A percentile compares a stretch with the other conserved stretches of the same genome.
Conservation (phyloP, 768 basidiomycete genomes). For the Leucocoprinus sp. region DNA sequence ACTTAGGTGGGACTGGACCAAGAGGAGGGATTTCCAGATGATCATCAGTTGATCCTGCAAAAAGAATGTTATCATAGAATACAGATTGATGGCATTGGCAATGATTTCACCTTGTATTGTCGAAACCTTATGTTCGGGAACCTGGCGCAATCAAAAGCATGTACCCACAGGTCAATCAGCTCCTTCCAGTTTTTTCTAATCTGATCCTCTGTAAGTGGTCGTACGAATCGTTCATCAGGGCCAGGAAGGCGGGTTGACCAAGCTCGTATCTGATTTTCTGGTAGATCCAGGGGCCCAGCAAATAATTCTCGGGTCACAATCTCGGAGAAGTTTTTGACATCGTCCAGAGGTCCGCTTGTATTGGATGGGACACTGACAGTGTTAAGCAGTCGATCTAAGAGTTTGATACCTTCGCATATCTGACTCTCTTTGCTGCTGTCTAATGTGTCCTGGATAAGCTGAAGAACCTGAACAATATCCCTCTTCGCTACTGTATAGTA, state of each 20-base stretch:
- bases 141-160: background rate
- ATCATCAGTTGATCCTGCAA: slow-evolving; percentile 30
- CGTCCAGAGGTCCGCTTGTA: background rate
- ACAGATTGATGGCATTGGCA: no score
- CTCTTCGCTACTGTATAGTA: background rate
- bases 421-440: slow-evolving; percentile 5
- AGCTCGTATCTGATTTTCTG: background rate
- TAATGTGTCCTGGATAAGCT: slow-evolving; percentile 11
- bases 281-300: slow-evolving; percentile 9
- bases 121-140: background rate
- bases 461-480: slow-evolving; percentile 6
- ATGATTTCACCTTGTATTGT: background rate
- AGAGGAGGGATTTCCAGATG: slow-evolving; percentile 51
- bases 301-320: slow-evolving; percentile 7
- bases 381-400: slow-evolving; percentile 9
- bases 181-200: slow-evolving; percentile 14
- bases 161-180: slow-evolving; percentile 10
- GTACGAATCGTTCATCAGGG: slow-evolving; percentile 3
- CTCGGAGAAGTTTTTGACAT: background rate
- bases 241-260: slow-evolving; percentile 1
- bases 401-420: slow-evolving; percentile 1
- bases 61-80: background rate
- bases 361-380: background rate
- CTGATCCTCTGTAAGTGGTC: slow-evolving; percentile 11
- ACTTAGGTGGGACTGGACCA: slow-evolving; percentile 36